Base-by-base conservation (phyloP, 2,329 filamentous ascomycete species). In the Pseudovirgaria hyperparasitica region DNA sequence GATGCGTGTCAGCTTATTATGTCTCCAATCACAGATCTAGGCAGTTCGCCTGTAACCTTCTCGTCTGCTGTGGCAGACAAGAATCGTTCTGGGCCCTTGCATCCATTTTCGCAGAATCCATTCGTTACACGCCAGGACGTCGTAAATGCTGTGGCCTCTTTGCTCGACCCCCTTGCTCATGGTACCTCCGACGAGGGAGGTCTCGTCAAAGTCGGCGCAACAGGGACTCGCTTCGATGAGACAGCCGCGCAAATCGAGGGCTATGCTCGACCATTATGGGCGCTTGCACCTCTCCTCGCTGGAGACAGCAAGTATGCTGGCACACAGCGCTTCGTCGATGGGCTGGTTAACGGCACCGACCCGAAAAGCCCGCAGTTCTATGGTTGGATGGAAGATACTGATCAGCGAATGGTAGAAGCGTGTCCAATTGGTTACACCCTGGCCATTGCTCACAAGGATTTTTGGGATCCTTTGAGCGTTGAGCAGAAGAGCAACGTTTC, bases 341-440 rank as follows among this genome's bases (percentile, higher is more conserved):
- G 80, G 4, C 60, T 86, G 30, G 70, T 72, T 35, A 65, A 71
- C 17, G 81, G 79, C 1, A 84, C 77, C 0, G 71, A 86, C 40
- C 78, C 78, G 0, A 62, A 72, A 23, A 70, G 59, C 31, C 63
- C 69, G 0, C 80, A 85, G 52, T 86, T 76, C 43, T 87, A 80
- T 80, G 80, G 79, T 0, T 73, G 70, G 30, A 77, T 81, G 36
- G 65, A 73, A 37, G 78, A 85, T 44, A 73, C 76, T 31, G 81
- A 86, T 44, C 80, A 86, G 58, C 63, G 80, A 15, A 86, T 86
- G 81, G 81, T 86, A 3, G 81, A 87, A 49, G 82, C 84, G 65
- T 85, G 79, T 45, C 79, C 80, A 1, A 63, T 86, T 32, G 81
- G 80, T 1, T 86, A 73, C 42, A 71, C 78, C 2, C 60, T 87